A percentile compares a stretch with the other conserved stretches of the same genome.
phyloP scores from a whole-genome alignment of 768 basidiomycete genomes.

The Pleurotus eryngii region DNA sequence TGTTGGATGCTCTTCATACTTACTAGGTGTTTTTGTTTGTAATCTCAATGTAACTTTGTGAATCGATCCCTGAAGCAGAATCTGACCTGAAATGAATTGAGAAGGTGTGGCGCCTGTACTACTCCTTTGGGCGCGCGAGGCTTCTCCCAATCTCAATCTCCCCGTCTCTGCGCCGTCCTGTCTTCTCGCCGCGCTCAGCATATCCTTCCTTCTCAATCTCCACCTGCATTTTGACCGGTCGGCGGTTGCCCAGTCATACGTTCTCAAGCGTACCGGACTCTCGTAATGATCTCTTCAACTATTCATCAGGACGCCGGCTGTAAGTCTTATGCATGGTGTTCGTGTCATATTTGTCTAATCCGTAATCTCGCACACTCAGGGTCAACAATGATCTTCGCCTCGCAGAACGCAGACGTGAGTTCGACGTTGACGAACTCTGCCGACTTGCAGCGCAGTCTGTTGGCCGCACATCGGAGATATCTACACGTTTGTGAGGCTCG shows the following conservation, averaged over 20 bases:
- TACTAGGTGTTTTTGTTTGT: too few relatives aligned
- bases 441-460: constrained; percentile 33
- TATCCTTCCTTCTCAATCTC: constrained; percentile 17
- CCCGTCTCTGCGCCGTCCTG: constrained; percentile 11
- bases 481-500: constrained; percentile 34
- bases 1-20: too few relatives aligned
- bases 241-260: constrained; percentile 17
- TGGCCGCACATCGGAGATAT: constrained; percentile 24
- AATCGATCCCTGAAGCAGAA: too few relatives aligned
- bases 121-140: not conserved
- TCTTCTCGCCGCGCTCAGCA: constrained; percentile 18
- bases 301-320: constrained; percentile 33
- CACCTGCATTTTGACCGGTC: constrained; percentile 15
- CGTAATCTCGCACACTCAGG: constrained; percentile 22
- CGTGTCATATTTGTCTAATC: constrained; percentile 20
- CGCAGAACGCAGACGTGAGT: constrained; percentile 26
- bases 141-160: not conserved
- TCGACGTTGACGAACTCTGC: constrained; percentile 29
- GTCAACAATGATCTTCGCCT: constrained; percentile 31
- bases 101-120: not conserved
- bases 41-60: too few relatives aligned
- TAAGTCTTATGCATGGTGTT: constrained; percentile 28
- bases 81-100: too few relatives aligned
- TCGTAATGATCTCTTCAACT: constrained; percentile 29
- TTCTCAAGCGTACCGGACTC: constrained; percentile 21